Evolutionary conservation across 345 rosid genomes (phyloP).

Genomic region (Corchorus olitorius): DNA sequence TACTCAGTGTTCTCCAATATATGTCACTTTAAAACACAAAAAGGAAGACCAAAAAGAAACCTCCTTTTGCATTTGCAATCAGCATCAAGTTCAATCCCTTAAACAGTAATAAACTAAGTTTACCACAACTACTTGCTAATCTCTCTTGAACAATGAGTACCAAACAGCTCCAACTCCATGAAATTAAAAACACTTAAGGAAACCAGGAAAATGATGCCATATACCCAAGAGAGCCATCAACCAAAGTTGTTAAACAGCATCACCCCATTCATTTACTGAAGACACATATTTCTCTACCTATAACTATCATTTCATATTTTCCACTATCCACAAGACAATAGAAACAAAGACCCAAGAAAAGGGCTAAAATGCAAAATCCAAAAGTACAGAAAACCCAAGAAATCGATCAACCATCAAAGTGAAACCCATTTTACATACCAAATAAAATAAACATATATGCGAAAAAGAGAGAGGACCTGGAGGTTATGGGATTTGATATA

Average conservation of each 20-base stretch:
- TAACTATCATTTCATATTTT: neutral
- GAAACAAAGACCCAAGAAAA: neutral
- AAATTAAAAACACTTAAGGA: neutral
- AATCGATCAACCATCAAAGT: neutral
- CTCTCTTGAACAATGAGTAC: neutral
- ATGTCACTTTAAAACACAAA: neutral
- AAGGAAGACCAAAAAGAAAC: neutral
- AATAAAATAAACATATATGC: neutral
- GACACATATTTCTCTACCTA: neutral
- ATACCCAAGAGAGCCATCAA: neutral
- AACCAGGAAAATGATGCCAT: neutral
- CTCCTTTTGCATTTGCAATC: neutral
- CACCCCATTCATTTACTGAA: neutral
- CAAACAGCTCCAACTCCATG: neutral
- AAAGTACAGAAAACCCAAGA: neutral
- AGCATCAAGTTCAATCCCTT: neutral
- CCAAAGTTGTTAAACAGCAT: neutral
- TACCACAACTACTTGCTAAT: neutral
- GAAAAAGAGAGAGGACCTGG: constrained; percentile 51
- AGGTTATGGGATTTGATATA: constrained; percentile 73
- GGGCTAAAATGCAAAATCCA: neutral
- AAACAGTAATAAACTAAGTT: neutral
- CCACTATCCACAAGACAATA: neutral
- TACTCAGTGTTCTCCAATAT: neutral
- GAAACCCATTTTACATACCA: neutral